Evolutionary conservation across 805 yeast genomes (phyloP).

Genomic region (Candida ortonii): DNA sequence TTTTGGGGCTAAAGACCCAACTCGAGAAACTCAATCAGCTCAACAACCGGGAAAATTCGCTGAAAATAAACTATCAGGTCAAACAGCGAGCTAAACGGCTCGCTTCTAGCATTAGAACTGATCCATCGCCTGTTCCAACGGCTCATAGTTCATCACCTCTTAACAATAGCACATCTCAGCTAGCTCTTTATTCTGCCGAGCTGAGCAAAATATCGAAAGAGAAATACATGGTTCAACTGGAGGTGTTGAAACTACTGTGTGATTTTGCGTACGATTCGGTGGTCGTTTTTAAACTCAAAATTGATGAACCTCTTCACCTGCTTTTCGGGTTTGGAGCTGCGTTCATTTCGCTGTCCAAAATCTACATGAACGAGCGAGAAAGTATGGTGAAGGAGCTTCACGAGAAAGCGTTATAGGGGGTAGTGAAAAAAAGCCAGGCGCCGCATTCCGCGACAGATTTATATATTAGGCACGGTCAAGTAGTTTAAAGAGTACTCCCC

Average conservation of each 20-base stretch:
- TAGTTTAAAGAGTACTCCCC: no score
- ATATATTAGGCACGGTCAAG: no score
- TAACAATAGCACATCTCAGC: constrained; percentile 11
- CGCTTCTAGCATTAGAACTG: constrained; percentile 17
- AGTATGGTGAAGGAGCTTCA: constrained; percentile 17
- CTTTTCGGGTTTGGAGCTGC: constrained; percentile 35
- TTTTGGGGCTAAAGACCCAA: constrained; percentile 54
- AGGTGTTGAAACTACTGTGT: constrained; percentile 40
- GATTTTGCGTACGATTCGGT: constrained; percentile 49
- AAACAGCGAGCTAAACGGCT: constrained; percentile 47
- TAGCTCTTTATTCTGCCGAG: constrained; percentile 22
- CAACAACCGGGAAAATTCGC: constrained; percentile 47
- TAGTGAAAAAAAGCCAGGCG: constrained; percentile 1
- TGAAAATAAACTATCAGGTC: constrained; percentile 59
- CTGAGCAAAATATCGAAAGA: constrained; percentile 35
- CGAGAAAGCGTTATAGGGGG: background rate
- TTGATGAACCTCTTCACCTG: constrained; percentile 29
- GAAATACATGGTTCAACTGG: constrained; percentile 37
- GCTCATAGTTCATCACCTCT: constrained; percentile 11
- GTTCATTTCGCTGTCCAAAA: constrained; percentile 29
- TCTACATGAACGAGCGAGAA: constrained; percentile 28
- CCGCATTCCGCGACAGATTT: constrained; percentile 8
- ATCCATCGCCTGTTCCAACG: constrained; percentile 19
- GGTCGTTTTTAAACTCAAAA: constrained; percentile 41
- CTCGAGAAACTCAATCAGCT: constrained; percentile 42